phyloP scores from a whole-genome alignment of 192 early-diverging fungal genomes.

The Coemansia sp. region DNA sequence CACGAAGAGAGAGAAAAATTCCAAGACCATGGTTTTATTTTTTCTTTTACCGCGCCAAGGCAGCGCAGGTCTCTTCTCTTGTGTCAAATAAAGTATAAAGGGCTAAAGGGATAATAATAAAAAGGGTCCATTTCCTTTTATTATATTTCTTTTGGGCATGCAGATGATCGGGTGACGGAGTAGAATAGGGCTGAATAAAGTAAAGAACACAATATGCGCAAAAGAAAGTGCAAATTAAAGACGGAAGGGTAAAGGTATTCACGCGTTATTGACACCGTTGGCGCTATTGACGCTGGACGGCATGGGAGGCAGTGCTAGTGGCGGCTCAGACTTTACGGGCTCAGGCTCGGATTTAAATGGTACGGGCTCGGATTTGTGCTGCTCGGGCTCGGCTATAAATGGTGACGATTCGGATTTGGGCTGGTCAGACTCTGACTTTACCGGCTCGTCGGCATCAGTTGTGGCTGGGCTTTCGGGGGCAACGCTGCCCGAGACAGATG shows the following conservation, averaged over 20 bases:
- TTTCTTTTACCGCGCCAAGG: not conserved
- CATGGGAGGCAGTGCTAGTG: slow-evolving; percentile 31
- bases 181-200: slow-evolving; percentile 1
- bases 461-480: slow-evolving; percentile 5
- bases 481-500: not conserved
- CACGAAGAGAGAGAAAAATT: not conserved
- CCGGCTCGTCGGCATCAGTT: slow-evolving; percentile 7
- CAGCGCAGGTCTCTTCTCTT: not conserved
- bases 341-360: not conserved
- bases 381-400: not conserved
- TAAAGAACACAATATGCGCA: not conserved
- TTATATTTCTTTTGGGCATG: slow-evolving; percentile 1
- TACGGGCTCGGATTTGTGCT: slow-evolving; percentile 18
- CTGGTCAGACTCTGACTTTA: not conserved
- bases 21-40: not conserved
- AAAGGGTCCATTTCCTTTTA: not conserved
- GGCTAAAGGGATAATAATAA: not conserved
- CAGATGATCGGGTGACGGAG: slow-evolving; percentile 1
- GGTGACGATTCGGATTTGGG: too few relatives aligned
- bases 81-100: not conserved
- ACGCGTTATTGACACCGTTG: slow-evolving; percentile 3
- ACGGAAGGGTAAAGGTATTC: slow-evolving; percentile 1
- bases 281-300: slow-evolving; percentile 18
- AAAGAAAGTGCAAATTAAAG: not conserved
- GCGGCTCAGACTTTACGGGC: slow-evolving; percentile 1